Percentiles rank a stretch among this genome's conserved stretches.
Conservation (phyloP, 2,329 filamentous ascomycete genomes). For the Aspergillus sp. region DNA sequence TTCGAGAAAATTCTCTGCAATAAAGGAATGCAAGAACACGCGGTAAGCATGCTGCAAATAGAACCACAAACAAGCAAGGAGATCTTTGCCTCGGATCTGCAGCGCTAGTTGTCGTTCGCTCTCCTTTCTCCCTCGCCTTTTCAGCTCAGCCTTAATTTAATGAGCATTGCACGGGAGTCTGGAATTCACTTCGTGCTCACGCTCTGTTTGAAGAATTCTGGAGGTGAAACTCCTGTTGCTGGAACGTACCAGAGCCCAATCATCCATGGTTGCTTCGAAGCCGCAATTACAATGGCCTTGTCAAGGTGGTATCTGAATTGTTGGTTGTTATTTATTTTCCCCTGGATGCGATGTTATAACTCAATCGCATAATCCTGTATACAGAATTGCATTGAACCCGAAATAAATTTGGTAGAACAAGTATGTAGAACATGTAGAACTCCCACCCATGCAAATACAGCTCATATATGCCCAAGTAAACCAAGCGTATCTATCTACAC, state of each 20-base stretch:
- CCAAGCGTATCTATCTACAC: neutral
- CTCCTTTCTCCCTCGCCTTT: too few species aligned
- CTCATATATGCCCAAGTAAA: neutral
- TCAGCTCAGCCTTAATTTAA: too few species aligned
- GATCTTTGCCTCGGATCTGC: too few species aligned
- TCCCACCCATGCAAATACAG: neutral
- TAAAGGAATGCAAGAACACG: too few species aligned
- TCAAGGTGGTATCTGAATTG: neutral
- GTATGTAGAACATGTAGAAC: neutral
- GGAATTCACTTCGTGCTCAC: too few species aligned
- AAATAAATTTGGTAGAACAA: neutral
- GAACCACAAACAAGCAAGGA: too few species aligned
- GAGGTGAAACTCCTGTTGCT: neutral
- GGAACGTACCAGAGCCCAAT: neutral
- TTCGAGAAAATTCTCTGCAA: too few species aligned
- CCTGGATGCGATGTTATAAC: neutral
- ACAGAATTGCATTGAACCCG: neutral
- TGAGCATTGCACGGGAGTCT: too few species aligned
- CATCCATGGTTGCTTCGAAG: neutral
- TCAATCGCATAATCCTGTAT: neutral
- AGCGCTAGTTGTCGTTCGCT: too few species aligned
- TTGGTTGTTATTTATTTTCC: too few species aligned
- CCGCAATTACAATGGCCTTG: neutral
- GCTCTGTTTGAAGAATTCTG: too few species aligned
- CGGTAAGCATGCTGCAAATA: too few species aligned